Percentiles rank a stretch among this genome's conserved stretches.
Conservation (phyloP, 2,329 filamentous ascomycete genomes). For the Verruconis gallopava region DNA sequence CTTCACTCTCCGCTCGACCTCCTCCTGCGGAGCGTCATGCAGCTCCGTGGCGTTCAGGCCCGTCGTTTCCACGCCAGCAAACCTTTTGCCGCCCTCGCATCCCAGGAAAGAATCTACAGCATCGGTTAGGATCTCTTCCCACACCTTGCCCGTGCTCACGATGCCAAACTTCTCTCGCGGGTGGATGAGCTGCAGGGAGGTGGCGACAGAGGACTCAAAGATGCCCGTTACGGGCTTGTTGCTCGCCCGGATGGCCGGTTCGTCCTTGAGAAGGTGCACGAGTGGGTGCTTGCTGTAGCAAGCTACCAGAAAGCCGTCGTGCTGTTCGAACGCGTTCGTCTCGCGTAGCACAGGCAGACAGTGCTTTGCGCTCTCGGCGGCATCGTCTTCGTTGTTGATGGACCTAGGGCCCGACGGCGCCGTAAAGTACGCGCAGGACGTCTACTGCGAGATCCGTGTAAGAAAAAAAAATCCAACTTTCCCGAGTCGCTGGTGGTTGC, state of each 20-base stretch:
- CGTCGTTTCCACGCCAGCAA: conserved; percentile 71
- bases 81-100: conserved; percentile 34
- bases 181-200: conserved; percentile 44
- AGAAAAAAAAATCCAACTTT: no score
- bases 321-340: conserved; percentile 29
- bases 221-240: conserved; percentile 60
- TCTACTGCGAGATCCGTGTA: conserved; percentile 24
- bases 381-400: conserved; percentile 65
- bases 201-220: conserved; percentile 68
- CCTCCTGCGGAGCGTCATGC: conserved; percentile 51
- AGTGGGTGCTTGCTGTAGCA: conserved; percentile 82
- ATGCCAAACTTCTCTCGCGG: conserved; percentile 59
- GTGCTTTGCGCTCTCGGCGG: conserved; percentile 46
- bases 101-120: conserved; percentile 57
- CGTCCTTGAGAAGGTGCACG: conserved; percentile 45
- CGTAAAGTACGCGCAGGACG: conserved; percentile 49
- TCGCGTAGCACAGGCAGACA: conserved; percentile 43
- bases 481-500: conserved; percentile 14
- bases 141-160: conserved; percentile 74
- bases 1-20: conserved; percentile 53
- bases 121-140: conserved; percentile 57
- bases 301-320: conserved; percentile 72
- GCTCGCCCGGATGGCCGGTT: conserved; percentile 22
- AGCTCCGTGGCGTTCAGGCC: conserved; percentile 70
- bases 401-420: conserved; percentile 54